These are phyloP conservation scores for Vitis hybrid DNA, from an alignment of 177 flowering plant species.

Conservation along the genomic window DNA sequence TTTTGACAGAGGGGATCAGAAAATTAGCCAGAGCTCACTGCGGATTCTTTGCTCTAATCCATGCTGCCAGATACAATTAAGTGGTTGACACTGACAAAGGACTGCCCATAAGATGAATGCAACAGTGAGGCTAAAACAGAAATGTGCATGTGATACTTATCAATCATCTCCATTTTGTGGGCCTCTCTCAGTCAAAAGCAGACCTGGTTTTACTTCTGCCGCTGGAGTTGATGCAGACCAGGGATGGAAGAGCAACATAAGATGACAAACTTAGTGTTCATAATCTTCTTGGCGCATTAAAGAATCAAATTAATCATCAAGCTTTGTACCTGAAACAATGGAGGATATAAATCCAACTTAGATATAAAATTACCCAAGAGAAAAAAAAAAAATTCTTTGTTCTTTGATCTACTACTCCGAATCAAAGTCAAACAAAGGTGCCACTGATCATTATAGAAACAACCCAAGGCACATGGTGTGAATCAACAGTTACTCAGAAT, in stretches of 20 bases:
- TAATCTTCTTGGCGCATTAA: too few relatives aligned
- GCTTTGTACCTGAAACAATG: background rate
- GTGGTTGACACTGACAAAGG: conserved; percentile 19
- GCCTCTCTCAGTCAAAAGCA: conserved; percentile 27
- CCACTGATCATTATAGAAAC: too few relatives aligned
- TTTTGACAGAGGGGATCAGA: background rate
- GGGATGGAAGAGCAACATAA: too few relatives aligned
- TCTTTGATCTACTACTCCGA: too few relatives aligned
- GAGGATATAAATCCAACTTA: too few relatives aligned
- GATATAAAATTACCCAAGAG: background rate
- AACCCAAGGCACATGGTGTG: too few relatives aligned
- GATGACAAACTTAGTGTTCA: too few relatives aligned
- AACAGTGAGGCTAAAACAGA: conserved; percentile 23
- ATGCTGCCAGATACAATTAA: conserved; percentile 21
- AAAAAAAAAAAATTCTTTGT: background rate
- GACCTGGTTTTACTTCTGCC: conserved; percentile 13
- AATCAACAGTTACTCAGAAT: too few relatives aligned
- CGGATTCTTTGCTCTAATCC: conserved; percentile 11
- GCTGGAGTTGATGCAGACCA: background rate
- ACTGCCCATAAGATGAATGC: conserved; percentile 29
- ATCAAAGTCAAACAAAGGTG: too few relatives aligned
- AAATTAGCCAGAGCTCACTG: too few relatives aligned
- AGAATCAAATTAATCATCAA: background rate
- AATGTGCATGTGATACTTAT: conserved; percentile 26
- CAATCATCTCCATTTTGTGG: conserved; percentile 17